Evolutionary conservation across 2,329 filamentous ascomycete species (phyloP).

Genomic region (Pseudogymnoascus sp.): DNA sequence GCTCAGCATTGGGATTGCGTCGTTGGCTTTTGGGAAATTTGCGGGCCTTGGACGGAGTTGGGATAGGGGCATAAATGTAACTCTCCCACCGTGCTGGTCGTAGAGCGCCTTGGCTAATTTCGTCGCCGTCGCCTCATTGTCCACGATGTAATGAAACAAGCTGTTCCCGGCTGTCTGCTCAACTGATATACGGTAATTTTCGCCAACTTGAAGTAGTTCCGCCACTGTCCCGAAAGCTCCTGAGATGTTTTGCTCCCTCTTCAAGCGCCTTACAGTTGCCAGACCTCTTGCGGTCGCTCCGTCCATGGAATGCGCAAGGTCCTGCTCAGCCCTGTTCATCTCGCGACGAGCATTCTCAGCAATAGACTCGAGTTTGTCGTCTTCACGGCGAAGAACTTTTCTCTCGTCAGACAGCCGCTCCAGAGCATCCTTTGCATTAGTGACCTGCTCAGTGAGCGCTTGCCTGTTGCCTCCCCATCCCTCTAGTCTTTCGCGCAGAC

Average conservation of each 20-base stretch:
- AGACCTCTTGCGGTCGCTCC: conserved; percentile 78
- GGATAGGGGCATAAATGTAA: conserved; percentile 92
- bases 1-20: conserved; percentile 78
- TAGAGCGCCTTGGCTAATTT: conserved; percentile 72
- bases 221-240: conserved; percentile 90
- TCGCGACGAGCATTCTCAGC: conserved; percentile 69
- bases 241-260: conserved; percentile 66
- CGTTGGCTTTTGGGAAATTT: conserved; percentile 76
- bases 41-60: conserved; percentile 61
- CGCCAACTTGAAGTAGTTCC: conserved; percentile 80
- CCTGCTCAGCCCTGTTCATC: conserved; percentile 66
- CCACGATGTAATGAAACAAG: conserved; percentile 92
- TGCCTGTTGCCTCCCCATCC: conserved; percentile 70
- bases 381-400: conserved; percentile 79
- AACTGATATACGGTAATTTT: conserved; percentile 78
- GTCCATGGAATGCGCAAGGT: conserved; percentile 79
- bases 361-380: conserved; percentile 75
- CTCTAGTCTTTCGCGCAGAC: conserved; percentile 63
- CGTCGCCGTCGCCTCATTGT: conserved; percentile 81
- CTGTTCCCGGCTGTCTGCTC: conserved; percentile 90
- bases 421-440: conserved; percentile 66
- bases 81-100: conserved; percentile 69
- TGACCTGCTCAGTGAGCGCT: conserved; percentile 62
- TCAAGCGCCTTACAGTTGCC: conserved; percentile 76
- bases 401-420: conserved; percentile 78